Conservation (phyloP, 805 yeast species). For the Alloascoidea africana region DNA sequence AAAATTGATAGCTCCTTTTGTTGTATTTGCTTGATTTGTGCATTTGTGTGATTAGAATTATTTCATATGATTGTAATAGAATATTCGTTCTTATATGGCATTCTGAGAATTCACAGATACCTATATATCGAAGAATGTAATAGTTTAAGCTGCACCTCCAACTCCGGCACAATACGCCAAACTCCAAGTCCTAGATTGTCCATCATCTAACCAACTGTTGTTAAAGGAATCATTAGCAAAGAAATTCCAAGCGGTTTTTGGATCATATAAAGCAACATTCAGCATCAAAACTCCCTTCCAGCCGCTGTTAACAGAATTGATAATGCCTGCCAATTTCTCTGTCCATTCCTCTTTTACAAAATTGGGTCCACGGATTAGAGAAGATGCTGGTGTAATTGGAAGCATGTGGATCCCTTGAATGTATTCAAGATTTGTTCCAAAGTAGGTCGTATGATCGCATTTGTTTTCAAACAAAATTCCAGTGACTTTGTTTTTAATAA, state of each 20-base stretch:
- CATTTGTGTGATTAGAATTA: too few species aligned
- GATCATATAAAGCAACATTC: conserved; percentile 63
- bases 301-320: conserved; percentile 28
- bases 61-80: too few species aligned
- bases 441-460: conserved; percentile 57
- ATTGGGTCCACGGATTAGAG: conserved; percentile 33
- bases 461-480: conserved; percentile 65
- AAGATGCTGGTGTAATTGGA: conserved; percentile 50
- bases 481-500: conserved; percentile 42
- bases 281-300: conserved; percentile 63
- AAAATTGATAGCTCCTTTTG: too few species aligned
- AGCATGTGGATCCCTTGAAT: conserved; percentile 74
- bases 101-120: too few species aligned
- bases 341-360: conserved; percentile 35
- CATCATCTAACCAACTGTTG: conserved; percentile 52
- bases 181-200: conserved; percentile 82
- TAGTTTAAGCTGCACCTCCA: conserved; percentile 17
- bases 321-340: conserved; percentile 17
- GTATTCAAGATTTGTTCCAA: conserved; percentile 44
- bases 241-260: conserved; percentile 43
- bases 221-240: conserved; percentile 41
- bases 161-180: conserved; percentile 55
- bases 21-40: too few species aligned
- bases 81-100: too few species aligned
- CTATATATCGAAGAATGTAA: too few species aligned